Percentiles rank a stretch among this genome's conserved stretches.
phyloP scores from a whole-genome alignment of 345 rosid genomes.

The Corchorus olitorius region DNA sequence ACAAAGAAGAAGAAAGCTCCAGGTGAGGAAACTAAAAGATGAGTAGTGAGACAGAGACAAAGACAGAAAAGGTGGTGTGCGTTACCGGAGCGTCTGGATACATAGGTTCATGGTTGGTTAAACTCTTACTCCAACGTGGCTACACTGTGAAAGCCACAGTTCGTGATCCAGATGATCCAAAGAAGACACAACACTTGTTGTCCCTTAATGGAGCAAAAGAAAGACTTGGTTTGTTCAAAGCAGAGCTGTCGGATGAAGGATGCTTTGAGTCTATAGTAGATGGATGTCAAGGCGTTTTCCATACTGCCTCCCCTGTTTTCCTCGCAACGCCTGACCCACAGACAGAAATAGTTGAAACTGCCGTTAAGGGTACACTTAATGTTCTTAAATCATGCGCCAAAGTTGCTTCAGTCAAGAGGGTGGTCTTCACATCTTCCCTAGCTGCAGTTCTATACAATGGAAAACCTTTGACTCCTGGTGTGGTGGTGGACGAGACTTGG shows the following conservation, averaged over 20 bases:
- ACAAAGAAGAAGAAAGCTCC: not conserved
- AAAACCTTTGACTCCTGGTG: conserved; percentile 25
- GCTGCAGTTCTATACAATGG: conserved; percentile 29
- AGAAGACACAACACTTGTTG: conserved; percentile 32
- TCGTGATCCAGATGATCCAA: conserved; percentile 44
- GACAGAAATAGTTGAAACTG: conserved; percentile 38
- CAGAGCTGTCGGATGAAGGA: conserved; percentile 38
- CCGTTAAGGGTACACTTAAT: conserved; percentile 39
- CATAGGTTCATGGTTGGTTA: conserved; percentile 45
- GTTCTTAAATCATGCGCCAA: conserved; percentile 37
- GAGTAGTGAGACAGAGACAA: not conserved
- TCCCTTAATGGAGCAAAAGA: conserved; percentile 43
- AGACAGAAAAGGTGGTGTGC: conserved; percentile 30
- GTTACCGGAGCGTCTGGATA: conserved; percentile 44
- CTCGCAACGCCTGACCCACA: conserved; percentile 35
- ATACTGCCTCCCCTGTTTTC: conserved; percentile 54
- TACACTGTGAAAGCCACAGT: conserved; percentile 39
- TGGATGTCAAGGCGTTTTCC: conserved; percentile 67
- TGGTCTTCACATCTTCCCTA: conserved; percentile 39
- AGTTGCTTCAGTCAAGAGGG: conserved; percentile 38
- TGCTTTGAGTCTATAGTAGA: conserved; percentile 40
- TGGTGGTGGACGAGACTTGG: conserved; percentile 36
- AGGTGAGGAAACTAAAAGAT: not conserved
- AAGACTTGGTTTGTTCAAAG: conserved; percentile 37
- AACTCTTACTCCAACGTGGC: conserved; percentile 33